Percentiles rank a stretch among this genome's conserved stretches.
Conservation (phyloP, 495 filamentous ascomycete species). For the Annulohypoxylon maeteangense region DNA sequence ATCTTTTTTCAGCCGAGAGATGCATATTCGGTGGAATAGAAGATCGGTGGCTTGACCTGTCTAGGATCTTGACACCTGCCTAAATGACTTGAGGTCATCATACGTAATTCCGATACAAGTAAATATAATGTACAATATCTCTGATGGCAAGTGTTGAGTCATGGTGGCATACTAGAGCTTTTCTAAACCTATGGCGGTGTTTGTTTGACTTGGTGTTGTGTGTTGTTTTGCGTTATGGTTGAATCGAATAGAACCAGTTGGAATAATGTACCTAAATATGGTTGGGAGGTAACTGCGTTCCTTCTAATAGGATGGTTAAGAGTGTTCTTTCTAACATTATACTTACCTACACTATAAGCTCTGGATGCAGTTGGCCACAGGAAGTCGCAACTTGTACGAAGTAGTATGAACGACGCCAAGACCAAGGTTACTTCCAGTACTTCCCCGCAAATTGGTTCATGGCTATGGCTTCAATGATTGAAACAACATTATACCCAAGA, state of each 20-base stretch:
- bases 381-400: too few relatives aligned
- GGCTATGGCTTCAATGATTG: too few relatives aligned
- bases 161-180: background rate
- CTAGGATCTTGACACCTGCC: background rate
- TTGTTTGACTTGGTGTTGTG: background rate
- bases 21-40: constrained; percentile 4
- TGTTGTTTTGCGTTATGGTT: background rate
- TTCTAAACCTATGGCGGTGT: background rate
- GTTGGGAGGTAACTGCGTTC: too few relatives aligned
- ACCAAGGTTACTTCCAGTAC: too few relatives aligned
- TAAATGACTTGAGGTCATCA: constrained; percentile 13
- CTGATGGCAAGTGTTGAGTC: background rate
- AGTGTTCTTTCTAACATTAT: too few relatives aligned
- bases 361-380: too few relatives aligned
- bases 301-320: too few relatives aligned
- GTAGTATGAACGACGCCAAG: too few relatives aligned
- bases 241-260: background rate
- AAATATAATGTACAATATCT: constrained; percentile 5
- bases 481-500: too few relatives aligned
- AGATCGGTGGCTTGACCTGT: background rate
- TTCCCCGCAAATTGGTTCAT: too few relatives aligned
- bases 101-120: background rate
- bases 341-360: too few relatives aligned
- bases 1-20: constrained; percentile 11
- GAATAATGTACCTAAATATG: too few relatives aligned